These are phyloP conservation scores for Calocera viscosa DNA, from an alignment of 768 basidiomycete species.

Conservation along the genomic window DNA sequence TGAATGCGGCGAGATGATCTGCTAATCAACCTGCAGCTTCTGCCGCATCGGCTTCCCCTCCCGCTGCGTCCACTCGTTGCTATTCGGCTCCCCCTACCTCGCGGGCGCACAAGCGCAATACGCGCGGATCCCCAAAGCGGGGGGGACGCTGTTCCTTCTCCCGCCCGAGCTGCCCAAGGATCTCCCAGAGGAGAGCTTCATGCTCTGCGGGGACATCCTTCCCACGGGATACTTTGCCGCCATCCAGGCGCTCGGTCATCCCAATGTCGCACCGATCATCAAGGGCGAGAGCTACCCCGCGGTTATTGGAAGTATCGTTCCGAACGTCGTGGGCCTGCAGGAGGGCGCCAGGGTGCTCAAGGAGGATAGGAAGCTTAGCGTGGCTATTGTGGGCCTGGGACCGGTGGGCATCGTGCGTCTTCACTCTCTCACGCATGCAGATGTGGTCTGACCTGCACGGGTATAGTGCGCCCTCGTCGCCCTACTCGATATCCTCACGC, in stretches of 20 bases:
- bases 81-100: conserved; percentile 55
- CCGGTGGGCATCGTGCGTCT: conserved; percentile 1
- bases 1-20: neutral
- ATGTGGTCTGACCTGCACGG: too few relatives aligned
- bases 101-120: conserved; percentile 73
- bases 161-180: conserved; percentile 17
- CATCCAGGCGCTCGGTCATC: conserved; percentile 56
- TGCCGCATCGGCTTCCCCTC: conserved; percentile 64
- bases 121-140: conserved; percentile 64
- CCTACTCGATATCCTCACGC: conserved; percentile 4
- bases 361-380: neutral
- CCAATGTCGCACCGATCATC: conserved; percentile 51
- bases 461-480: neutral
- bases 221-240: conserved; percentile 64
- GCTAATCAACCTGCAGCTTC: conserved; percentile 32
- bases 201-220: conserved; percentile 64
- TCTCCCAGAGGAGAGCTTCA: conserved; percentile 52
- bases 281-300: conserved; percentile 49
- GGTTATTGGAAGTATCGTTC: neutral
- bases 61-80: conserved; percentile 45
- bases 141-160: conserved; percentile 54
- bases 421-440: too few relatives aligned
- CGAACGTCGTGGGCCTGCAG: neutral
- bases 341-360: neutral
- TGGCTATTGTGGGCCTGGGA: neutral